Evolutionary conservation across 352 stramenopile genomes (phyloP), one percentile per base, ranked within the genome.

Genomic region (Globisporangium barbulae): DNA sequence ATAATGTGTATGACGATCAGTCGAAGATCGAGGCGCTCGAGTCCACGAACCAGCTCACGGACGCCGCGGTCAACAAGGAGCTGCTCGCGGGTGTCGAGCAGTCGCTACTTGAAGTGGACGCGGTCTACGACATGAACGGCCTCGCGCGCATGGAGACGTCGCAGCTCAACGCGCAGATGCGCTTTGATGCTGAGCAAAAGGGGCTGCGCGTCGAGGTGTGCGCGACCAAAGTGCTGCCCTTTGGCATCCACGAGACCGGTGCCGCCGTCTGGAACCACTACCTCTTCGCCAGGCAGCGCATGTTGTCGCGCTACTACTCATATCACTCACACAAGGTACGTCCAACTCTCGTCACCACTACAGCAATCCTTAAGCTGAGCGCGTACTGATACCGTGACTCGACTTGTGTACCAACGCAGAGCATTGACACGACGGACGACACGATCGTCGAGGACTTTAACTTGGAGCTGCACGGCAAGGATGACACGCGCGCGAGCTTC

Each of bases 261-360:
- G 60, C 67, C 17, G 74, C 67, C 12, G 75, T 80, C 56, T 82
- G 74, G 72, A 71, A 73, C 35, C 78, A 79, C 39, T 73, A 72
- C 19, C 61, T 65, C 25, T 68, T 53, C 30, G 65, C 68, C 5
- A 73, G 69, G 10, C 65, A 73, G 42, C 44, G 45, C 13, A 53
- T 68, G 1, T 68, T 72, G 0, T 76, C 74, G 30, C 62, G 53
- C 31, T 83, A 77, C 49, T 74, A 78, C 49, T 63, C 72, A 21
- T 68, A 83, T 63, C 62, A 71, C 22, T 47, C 59, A 33, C 53
- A 71, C 50, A 72, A 55, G 4, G 61, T 67, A 7, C 15, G 33
- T 22, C 19, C 15, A 1, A 30, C 3, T n/a, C 7, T 39, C 25
- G 33, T 39, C 33, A 39, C 7, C 10, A 12, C 10, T 39, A 13